phyloP scores from a whole-genome alignment of 2,329 filamentous ascomycete genomes.

The Fusarium sp. region DNA sequence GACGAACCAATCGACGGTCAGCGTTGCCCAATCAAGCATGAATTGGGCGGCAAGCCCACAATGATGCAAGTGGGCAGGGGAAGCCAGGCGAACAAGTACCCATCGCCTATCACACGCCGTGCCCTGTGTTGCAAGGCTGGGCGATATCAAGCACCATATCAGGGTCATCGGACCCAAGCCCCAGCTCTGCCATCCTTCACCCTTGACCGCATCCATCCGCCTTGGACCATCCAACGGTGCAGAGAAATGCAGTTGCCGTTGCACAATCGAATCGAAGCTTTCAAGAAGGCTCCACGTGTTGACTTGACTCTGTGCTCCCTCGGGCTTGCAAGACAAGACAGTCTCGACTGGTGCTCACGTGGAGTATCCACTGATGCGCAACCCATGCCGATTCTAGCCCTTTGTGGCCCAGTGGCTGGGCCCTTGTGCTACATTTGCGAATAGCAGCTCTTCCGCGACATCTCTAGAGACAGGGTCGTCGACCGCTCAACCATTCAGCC shows the following conservation, averaged over 20 bases:
- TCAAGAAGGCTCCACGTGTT: slow-evolving; percentile 47
- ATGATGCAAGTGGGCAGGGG: slow-evolving; percentile 29
- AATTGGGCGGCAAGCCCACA: slow-evolving; percentile 37
- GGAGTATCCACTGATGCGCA: slow-evolving; percentile 49
- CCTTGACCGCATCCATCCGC: slow-evolving; percentile 28
- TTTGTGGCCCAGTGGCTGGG: slow-evolving; percentile 42
- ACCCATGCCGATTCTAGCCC: slow-evolving; percentile 44
- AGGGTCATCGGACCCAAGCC: slow-evolving; percentile 3
- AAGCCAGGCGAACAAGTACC: slow-evolving; percentile 17
- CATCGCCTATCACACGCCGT: slow-evolving; percentile 15
- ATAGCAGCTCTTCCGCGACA: slow-evolving; percentile 40
- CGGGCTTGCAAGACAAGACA: slow-evolving; percentile 43
- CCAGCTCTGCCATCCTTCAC: slow-evolving; percentile 4
- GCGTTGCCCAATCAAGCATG: slow-evolving; percentile 37
- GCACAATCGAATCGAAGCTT: slow-evolving; percentile 44
- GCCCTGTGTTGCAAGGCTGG: slow-evolving; percentile 11
- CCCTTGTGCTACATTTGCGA: slow-evolving; percentile 39
- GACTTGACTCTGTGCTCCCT: slow-evolving; percentile 42
- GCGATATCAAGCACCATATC: slow-evolving; percentile 20
- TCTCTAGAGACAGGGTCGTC: slow-evolving; percentile 32
- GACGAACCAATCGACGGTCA: slow-evolving; percentile 31
- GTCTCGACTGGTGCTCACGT: slow-evolving; percentile 44
- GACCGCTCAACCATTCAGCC: slow-evolving; percentile 24
- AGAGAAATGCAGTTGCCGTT: slow-evolving; percentile 34
- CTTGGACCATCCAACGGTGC: slow-evolving; percentile 2